phyloP scores from a whole-genome alignment of 2,329 filamentous ascomycete species.

The Scedosporium boydii region DNA sequence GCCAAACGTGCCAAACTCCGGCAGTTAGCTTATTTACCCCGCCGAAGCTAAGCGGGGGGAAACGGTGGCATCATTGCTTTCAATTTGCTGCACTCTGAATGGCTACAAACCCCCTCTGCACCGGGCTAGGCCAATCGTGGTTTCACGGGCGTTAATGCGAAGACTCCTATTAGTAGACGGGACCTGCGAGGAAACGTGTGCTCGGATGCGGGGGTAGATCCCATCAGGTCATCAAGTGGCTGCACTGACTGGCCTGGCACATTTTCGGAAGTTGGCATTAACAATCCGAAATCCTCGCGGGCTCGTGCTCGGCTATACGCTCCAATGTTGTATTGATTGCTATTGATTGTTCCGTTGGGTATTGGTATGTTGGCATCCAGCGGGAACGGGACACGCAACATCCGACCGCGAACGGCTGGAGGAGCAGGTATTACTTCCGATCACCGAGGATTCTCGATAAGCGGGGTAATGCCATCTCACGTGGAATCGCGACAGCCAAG shows the following conservation, averaged over 20 bases:
- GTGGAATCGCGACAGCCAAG: too few relatives aligned
- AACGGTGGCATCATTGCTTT: not conserved
- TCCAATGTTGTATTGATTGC: too few relatives aligned
- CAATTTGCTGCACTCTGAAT: not conserved
- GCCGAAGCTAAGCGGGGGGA: not conserved
- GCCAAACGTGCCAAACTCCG: not conserved
- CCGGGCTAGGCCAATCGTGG: not conserved
- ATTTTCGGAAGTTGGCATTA: too few relatives aligned
- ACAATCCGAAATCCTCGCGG: too few relatives aligned
- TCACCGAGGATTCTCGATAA: too few relatives aligned
- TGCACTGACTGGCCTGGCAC: too few relatives aligned
- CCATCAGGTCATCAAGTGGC: not conserved
- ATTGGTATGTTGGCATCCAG: too few relatives aligned
- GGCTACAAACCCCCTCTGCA: not conserved
- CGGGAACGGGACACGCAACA: too few relatives aligned
- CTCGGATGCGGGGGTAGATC: not conserved
- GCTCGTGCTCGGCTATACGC: conserved; percentile 3
- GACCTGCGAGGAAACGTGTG: not conserved
- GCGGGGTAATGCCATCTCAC: too few relatives aligned
- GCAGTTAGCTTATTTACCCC: not conserved
- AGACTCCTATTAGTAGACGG: not conserved
- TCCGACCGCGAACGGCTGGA: too few relatives aligned
- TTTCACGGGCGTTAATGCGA: not conserved
- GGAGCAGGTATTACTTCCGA: too few relatives aligned
- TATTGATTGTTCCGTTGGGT: too few relatives aligned